A percentile compares a stretch with the other conserved stretches of the same genome.
phyloP scores from a whole-genome alignment of 495 filamentous ascomycete species.

The Acidiella bohemica region DNA sequence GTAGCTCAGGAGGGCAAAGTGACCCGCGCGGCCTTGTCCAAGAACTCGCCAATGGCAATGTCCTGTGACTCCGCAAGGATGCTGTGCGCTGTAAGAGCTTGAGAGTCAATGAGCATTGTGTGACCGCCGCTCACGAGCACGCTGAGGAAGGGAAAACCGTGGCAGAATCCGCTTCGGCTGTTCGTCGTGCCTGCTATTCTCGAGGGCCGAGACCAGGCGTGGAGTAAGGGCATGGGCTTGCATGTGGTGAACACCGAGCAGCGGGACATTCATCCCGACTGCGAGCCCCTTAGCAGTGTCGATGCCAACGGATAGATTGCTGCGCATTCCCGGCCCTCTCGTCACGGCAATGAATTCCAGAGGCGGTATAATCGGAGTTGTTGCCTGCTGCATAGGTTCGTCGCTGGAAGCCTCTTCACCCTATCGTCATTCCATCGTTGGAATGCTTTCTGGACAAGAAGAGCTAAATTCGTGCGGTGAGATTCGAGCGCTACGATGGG shows the following conservation, averaged over 20 bases:
- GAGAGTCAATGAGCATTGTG: slow-evolving; percentile 67
- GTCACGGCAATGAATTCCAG: slow-evolving; percentile 75
- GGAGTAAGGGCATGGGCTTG: slow-evolving; percentile 88
- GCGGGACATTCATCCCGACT: slow-evolving; percentile 63
- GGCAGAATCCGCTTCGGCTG: slow-evolving; percentile 7
- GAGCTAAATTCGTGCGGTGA: slow-evolving; percentile 54
- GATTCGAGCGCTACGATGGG: slow-evolving; percentile 58
- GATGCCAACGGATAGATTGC: slow-evolving; percentile 59
- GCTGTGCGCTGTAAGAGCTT: slow-evolving; percentile 47
- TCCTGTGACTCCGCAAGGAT: slow-evolving; percentile 58
- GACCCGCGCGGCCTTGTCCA: slow-evolving; percentile 72
- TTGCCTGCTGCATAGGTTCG: not conserved
- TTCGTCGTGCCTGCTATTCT: not conserved
- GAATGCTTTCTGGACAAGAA: slow-evolving; percentile 52
- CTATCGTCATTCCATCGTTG: not conserved
- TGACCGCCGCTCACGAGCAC: slow-evolving; percentile 90
- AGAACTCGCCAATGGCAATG: slow-evolving; percentile 68
- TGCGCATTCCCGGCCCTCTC: slow-evolving; percentile 75
- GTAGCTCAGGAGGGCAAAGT: slow-evolving; percentile 46
- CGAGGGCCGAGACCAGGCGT: slow-evolving; percentile 50
- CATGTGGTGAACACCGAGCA: slow-evolving; percentile 90
- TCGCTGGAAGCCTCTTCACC: not conserved
- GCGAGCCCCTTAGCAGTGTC: slow-evolving; percentile 82
- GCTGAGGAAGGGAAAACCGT: slow-evolving; percentile 69
- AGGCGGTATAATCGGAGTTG: slow-evolving; percentile 28